Evolutionary conservation across 345 rosid species (phyloP).

Genomic region (Zanthoxylum bungeanum): DNA sequence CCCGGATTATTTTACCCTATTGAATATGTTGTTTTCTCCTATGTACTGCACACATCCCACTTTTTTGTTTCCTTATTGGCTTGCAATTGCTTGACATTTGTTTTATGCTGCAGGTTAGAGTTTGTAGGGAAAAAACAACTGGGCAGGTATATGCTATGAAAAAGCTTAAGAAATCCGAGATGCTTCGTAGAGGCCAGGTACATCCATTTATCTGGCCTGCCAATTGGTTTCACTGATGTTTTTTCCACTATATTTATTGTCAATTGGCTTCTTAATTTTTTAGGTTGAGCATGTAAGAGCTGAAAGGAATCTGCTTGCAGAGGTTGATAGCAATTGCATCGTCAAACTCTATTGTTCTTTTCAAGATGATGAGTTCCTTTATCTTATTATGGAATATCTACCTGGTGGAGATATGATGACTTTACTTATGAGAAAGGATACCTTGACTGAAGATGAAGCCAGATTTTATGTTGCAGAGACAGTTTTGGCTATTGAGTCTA

Average conservation of each 20-base stretch:
- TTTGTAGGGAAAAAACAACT: constrained; percentile 82
- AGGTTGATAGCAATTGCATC: constrained; percentile 95
- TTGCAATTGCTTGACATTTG: constrained; percentile 15
- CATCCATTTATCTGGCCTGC: constrained; percentile 16
- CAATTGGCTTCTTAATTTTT: constrained; percentile 9
- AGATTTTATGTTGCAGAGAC: constrained; percentile 86
- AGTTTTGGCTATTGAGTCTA: constrained; percentile 87
- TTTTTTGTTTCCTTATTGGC: no score
- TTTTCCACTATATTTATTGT: constrained; percentile 7
- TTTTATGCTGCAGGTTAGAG: constrained; percentile 67
- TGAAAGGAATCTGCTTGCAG: constrained; percentile 93
- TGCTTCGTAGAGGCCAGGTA: constrained; percentile 99
- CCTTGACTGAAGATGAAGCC: constrained; percentile 82
- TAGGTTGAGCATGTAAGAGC: constrained; percentile 97
- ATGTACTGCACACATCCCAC: neutral
- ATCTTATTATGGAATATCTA: constrained; percentile 92
- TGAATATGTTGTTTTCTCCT: neutral
- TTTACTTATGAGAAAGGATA: constrained; percentile 93
- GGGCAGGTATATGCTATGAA: constrained; percentile 97
- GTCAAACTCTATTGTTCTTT: constrained; percentile 92
- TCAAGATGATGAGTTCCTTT: constrained; percentile 88
- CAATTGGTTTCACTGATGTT: constrained; percentile 11
- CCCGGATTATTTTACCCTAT: neutral
- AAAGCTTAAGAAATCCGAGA: constrained; percentile 85
- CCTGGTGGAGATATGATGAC: constrained; percentile 99